phyloP scores from a whole-genome alignment of 495 filamentous ascomycete species.

The Lentithecium fluviatile region DNA sequence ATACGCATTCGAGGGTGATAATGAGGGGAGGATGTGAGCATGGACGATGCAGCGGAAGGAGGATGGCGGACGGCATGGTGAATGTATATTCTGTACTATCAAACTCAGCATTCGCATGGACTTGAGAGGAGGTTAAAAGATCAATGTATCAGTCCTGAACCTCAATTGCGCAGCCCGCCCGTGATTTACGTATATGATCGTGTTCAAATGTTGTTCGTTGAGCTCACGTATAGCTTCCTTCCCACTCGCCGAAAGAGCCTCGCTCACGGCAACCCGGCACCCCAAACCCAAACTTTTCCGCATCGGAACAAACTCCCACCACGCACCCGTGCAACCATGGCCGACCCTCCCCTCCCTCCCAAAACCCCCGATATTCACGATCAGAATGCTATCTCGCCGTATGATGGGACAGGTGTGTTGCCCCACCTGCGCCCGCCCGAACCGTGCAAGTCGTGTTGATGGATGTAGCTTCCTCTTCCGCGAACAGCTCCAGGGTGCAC shows the following conservation, averaged over 20 bases:
- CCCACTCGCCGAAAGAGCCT: not conserved
- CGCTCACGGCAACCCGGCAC: slow-evolving; percentile 17
- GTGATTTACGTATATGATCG: too few species aligned
- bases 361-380: not conserved
- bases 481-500: too few species aligned
- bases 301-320: slow-evolving; percentile 3
- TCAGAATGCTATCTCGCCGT: not conserved
- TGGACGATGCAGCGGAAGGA: slow-evolving; percentile 1
- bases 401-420: slow-evolving; percentile 1
- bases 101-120: slow-evolving; percentile 8
- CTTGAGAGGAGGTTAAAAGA: slow-evolving; percentile 2
- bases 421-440: not conserved
- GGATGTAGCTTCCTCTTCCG: slow-evolving; percentile 1
- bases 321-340: slow-evolving; percentile 17
- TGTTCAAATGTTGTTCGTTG: too few species aligned
- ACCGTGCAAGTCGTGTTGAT: slow-evolving; percentile 4
- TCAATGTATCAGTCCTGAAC: slow-evolving; percentile 19
- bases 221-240: not conserved
- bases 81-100: slow-evolving; percentile 38
- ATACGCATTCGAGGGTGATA: not conserved
- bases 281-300: slow-evolving; percentile 13
- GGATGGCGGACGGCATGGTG: slow-evolving; percentile 4
- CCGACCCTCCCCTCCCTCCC: slow-evolving; percentile 6
- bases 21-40: not conserved
- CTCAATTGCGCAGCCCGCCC: not conserved